phyloP scores from a whole-genome alignment of 176 grass and related monocot species.

The Melocanna baccifera region DNA sequence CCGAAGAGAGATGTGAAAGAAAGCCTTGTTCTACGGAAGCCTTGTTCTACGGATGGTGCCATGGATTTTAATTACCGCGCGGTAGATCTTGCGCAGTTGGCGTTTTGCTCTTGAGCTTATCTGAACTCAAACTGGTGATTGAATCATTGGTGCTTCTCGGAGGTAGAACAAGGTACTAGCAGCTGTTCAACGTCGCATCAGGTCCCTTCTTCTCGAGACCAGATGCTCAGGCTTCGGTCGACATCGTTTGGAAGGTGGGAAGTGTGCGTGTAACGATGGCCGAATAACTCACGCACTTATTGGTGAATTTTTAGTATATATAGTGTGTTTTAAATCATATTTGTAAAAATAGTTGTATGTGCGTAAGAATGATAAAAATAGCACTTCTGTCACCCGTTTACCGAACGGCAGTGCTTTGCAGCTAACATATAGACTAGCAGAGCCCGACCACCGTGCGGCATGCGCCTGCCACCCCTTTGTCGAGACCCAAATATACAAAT shows the following conservation, averaged over 20 bases:
- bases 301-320: too few species aligned
- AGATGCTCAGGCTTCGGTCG: not conserved
- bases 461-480: too few species aligned
- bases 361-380: too few species aligned
- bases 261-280: not conserved
- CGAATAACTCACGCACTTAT: too few species aligned
- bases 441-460: too few species aligned
- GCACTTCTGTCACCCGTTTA: too few species aligned
- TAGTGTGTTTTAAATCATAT: too few species aligned
- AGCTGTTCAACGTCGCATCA: not conserved
- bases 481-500: too few species aligned
- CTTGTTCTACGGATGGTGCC: not conserved
- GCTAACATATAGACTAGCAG: too few species aligned
- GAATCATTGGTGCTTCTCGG: not conserved
- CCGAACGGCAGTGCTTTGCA: too few species aligned
- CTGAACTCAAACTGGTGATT: not conserved
- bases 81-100: not conserved
- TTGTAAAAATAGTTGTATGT: too few species aligned
- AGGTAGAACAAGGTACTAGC: not conserved
- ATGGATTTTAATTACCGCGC: not conserved
- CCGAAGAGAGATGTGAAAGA: not conserved
- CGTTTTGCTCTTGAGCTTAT: not conserved
- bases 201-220: not conserved
- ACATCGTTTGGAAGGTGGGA: not conserved
- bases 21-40: not conserved